Conservation (phyloP, 2,329 filamentous ascomycete species). For the Bipolaris bicolor region DNA sequence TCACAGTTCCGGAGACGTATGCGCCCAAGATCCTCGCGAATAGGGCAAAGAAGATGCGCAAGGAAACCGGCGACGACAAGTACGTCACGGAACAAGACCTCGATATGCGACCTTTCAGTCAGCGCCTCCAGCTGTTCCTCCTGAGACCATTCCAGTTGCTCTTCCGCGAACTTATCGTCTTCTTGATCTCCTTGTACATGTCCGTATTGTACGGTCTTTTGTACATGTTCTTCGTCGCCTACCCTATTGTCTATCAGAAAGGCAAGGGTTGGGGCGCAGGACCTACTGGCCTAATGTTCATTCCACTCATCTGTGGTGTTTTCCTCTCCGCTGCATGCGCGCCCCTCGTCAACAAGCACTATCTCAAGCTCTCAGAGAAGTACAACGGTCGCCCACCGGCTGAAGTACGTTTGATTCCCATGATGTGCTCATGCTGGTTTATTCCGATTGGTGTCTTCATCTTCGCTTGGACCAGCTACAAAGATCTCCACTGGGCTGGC, state of each 20-base stretch:
- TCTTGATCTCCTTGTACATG: conserved; percentile 86
- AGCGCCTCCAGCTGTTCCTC: conserved; percentile 76
- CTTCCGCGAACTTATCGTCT: conserved; percentile 82
- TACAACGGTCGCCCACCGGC: conserved; percentile 76
- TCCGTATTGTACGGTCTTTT: conserved; percentile 76
- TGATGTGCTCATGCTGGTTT: conserved; percentile 62
- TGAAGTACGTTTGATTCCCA: conserved; percentile 79
- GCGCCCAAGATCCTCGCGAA: conserved; percentile 75
- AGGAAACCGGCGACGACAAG: conserved; percentile 67
- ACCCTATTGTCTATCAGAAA: conserved; percentile 71
- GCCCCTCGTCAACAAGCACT: conserved; percentile 81
- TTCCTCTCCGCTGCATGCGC: conserved; percentile 69
- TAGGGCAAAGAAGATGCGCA: conserved; percentile 74
- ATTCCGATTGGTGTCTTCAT: conserved; percentile 71
- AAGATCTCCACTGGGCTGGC: conserved; percentile 70
- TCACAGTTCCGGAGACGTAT: conserved; percentile 91
- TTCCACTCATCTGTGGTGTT: conserved; percentile 79
- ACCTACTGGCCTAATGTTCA: conserved; percentile 84
- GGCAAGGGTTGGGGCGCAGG: conserved; percentile 79
- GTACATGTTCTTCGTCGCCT: conserved; percentile 71
- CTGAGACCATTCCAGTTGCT: conserved; percentile 84
- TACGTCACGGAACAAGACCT: conserved; percentile 83
- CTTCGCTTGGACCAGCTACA: conserved; percentile 73
- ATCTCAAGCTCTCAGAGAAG: conserved; percentile 67
- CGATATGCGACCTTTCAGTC: conserved; percentile 70